Evolutionary conservation across 768 basidiomycete species (phyloP), one percentile per base, ranked within the genome.

Genomic region (Lyophyllum decastes): DNA sequence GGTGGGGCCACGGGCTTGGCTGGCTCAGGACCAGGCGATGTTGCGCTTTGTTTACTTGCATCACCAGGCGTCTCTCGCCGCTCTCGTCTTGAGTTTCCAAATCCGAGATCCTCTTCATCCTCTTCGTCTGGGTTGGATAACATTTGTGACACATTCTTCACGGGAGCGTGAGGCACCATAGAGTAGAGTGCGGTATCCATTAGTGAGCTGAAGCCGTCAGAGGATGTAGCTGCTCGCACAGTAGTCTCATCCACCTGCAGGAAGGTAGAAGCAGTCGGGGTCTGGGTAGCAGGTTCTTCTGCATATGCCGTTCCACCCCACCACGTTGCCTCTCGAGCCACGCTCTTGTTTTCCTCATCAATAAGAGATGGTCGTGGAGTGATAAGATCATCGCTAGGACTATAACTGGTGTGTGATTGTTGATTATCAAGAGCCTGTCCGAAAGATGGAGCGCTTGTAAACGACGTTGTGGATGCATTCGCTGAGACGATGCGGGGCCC

Each of bases 61-160:
- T 64, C 62, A 35, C 70, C 69, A 40, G 74, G 64, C 33, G 71
- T 67, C 46, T 73, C 78, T 48, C 66, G 66, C 66, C 73, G 81
- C 19, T 61, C 78, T 47, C 67, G 66, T 66, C 73, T 79, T 14
- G 73, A 77, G 67, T 98, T 99, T 2, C 95, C 94, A 60, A 98
- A 81, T 0, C 97, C 97, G 50, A 99, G 81, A 67, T 97, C 94
- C 44, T 96, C 94, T 0, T 87, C 87, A 12, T 89, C 89, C 1
- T 90, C 90, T 8, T 85, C 85, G 8, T 77, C 70, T 51, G 48
- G 59, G 26, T 62, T 52, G 7, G 62, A 50, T 30, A 49, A 64
- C 17, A 30, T 7, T 12, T 61, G 56, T 46, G 56, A 35, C 25
- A 49, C 33, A 41, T 49, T 52, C 45, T 59, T 62, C 12, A 63